These are phyloP conservation scores for Amanita jacksonii DNA, from an alignment of 768 basidiomycete genomes.

Conservation along the genomic window DNA sequence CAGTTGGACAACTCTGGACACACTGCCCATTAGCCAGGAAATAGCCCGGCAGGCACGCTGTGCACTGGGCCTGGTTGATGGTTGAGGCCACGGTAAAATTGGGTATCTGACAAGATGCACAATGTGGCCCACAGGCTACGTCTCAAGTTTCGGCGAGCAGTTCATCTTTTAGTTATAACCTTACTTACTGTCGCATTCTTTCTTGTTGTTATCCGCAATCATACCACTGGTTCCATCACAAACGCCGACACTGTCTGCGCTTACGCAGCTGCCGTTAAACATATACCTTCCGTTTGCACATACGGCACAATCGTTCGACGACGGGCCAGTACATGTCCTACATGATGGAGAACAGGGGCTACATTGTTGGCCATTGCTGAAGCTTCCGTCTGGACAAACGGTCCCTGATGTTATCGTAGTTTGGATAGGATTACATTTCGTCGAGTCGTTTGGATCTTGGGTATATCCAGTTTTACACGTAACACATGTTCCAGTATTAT, in stretches of 20 bases:
- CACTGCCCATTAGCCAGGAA: conserved; percentile 66
- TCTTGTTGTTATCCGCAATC: conserved; percentile 74
- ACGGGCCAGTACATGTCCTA: conserved; percentile 57
- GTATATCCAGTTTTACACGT: conserved; percentile 66
- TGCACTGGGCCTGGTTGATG: conserved; percentile 58
- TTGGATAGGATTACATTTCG: conserved; percentile 49
- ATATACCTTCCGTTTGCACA: conserved; percentile 55
- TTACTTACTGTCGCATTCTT: conserved; percentile 73
- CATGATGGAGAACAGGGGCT: conserved; percentile 54
- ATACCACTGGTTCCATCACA: conserved; percentile 58
- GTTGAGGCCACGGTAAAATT: conserved; percentile 64
- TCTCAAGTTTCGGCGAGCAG: conserved; percentile 8
- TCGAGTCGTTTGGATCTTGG: conserved; percentile 53
- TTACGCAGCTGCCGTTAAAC: conserved; percentile 65
- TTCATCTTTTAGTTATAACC: neutral
- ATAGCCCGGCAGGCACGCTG: conserved; percentile 68
- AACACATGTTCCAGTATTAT: conserved; percentile 59
- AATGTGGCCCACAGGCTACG: conserved; percentile 74
- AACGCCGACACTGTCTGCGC: conserved; percentile 54
- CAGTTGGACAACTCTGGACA: conserved; percentile 59
- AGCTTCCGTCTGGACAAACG: conserved; percentile 58
- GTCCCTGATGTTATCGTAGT: conserved; percentile 42
- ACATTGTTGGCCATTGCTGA: conserved; percentile 45
- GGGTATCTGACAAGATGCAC: conserved; percentile 67
- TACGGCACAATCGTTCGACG: conserved; percentile 60